Evolutionary conservation across 768 basidiomycete species (phyloP).

Genomic region (Leccinellum luteum): DNA sequence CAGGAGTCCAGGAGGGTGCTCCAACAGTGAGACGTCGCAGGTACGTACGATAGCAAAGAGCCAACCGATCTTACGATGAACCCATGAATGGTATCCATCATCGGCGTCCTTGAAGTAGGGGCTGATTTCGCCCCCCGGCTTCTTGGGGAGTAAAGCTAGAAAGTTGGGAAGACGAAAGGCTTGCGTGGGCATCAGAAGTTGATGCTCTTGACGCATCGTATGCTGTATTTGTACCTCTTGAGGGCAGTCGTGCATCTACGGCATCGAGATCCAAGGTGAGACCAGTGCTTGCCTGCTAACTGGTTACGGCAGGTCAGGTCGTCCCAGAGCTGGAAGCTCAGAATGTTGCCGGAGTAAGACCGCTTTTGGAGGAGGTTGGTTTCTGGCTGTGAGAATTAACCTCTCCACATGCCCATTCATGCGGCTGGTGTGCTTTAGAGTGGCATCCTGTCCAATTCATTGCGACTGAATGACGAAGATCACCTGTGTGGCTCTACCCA

Average conservation of each 20-base stretch:
- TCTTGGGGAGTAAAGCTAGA: slow-evolving; percentile 22
- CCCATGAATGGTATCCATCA: slow-evolving; percentile 22
- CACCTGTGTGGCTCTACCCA: not conserved
- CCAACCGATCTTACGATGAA: slow-evolving; percentile 21
- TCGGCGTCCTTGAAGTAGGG: slow-evolving; percentile 24
- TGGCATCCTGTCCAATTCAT: not conserved
- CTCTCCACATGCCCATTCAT: too few species aligned
- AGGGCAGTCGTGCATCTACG: not conserved
- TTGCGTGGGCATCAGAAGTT: slow-evolving; percentile 16
- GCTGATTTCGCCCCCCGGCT: slow-evolving; percentile 29
- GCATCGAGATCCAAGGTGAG: slow-evolving; percentile 14
- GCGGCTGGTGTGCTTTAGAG: not conserved
- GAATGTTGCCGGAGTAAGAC: not conserved
- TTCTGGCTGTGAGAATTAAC: too few species aligned
- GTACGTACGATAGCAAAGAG: slow-evolving; percentile 21
- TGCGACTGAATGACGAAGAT: not conserved
- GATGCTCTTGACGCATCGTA: not conserved
- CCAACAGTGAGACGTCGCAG: too few species aligned
- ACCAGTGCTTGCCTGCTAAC: slow-evolving; percentile 5
- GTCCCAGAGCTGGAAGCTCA: slow-evolving; percentile 1
- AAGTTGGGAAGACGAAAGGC: slow-evolving; percentile 26
- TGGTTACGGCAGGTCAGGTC: slow-evolving; percentile 6
- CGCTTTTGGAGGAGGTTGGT: too few species aligned
- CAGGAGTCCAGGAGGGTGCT: not conserved
- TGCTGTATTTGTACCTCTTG: slow-evolving; percentile 16